A percentile compares a stretch with the other conserved stretches of the same genome.
Evolutionary conservation across 2,329 filamentous ascomycete genomes (phyloP).

Genomic region (Alternaria brassicicola): DNA sequence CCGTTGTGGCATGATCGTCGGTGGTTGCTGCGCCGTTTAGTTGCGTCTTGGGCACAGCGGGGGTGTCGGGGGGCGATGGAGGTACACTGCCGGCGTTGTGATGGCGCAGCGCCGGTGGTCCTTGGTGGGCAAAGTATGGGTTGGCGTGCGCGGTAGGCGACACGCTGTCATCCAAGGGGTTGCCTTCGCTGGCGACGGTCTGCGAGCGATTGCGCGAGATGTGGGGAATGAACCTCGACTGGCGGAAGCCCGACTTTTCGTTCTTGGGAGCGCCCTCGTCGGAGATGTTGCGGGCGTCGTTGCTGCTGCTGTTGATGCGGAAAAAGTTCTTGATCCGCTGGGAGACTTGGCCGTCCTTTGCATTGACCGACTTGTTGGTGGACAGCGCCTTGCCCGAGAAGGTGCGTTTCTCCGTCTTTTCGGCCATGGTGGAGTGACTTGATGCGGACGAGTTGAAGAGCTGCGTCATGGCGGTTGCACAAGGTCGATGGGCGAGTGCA

Average conservation of each 20-base stretch:
- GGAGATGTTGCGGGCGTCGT: conserved; percentile 50
- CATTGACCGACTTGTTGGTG: conserved; percentile 56
- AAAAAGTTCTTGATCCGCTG: conserved; percentile 74
- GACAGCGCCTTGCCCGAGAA: conserved; percentile 56
- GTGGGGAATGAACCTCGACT: conserved; percentile 86
- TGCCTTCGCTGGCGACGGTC: conserved; percentile 91
- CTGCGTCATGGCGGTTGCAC: conserved; percentile 48
- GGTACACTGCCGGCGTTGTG: conserved; percentile 94
- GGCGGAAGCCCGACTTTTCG: conserved; percentile 75
- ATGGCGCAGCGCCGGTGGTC: conserved; percentile 88
- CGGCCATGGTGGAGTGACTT: conserved; percentile 47
- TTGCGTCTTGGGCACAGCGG: conserved; percentile 66
- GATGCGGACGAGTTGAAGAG: conserved; percentile 50
- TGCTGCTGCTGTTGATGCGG: conserved; percentile 65
- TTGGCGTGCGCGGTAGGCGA: conserved; percentile 95
- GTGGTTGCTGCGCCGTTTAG: conserved; percentile 70
- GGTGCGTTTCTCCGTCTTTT: conserved; percentile 57
- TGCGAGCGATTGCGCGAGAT: conserved; percentile 87
- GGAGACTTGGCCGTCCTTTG: conserved; percentile 61
- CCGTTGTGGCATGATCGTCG: conserved; percentile 70
- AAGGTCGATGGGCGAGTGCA: conserved; percentile 1
- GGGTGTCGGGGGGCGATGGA: conserved; percentile 89
- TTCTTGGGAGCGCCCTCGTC: conserved; percentile 57
- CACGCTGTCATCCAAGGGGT: conserved; percentile 83
- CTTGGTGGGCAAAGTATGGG: conserved; percentile 96